phyloP scores from a whole-genome alignment of 2,329 filamentous ascomycete species.

The Paraphoma chrysanthemicola region DNA sequence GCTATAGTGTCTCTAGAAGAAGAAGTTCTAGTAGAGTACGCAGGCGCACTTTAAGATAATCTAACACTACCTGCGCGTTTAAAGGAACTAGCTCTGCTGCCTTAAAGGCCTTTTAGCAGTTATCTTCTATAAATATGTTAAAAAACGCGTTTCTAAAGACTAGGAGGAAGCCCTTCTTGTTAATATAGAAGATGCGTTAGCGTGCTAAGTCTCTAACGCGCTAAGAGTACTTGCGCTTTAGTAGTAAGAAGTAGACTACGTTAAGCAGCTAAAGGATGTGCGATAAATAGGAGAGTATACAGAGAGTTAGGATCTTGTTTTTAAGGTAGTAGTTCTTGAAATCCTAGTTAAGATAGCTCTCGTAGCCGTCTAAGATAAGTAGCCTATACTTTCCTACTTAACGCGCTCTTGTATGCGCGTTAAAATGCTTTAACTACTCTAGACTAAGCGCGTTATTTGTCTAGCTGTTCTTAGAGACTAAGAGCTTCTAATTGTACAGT shows the following conservation, averaged over 20 bases:
- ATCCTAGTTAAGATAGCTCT: no score
- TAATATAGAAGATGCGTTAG: conserved; percentile 41
- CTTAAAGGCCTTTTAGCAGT: conserved; percentile 34
- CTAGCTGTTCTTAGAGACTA: conserved; percentile 15
- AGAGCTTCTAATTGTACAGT: conserved; percentile 14
- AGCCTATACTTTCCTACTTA: conserved; percentile 12
- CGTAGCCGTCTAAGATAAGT: no score
- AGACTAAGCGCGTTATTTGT: conserved; percentile 18
- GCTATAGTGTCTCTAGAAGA: conserved; percentile 28
- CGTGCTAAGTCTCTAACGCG: conserved; percentile 31
- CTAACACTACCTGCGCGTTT: no score
- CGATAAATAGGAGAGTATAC: no score
- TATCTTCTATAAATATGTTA: conserved; percentile 30
- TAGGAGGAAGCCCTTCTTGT: conserved; percentile 23
- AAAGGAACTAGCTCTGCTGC: no score
- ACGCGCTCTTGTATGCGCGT: conserved; percentile 13
- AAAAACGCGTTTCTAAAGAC: conserved; percentile 26
- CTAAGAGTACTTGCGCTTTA: conserved; percentile 33
- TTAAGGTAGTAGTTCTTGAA: no score
- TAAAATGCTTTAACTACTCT: conserved; percentile 23
- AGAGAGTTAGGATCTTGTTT: no score
- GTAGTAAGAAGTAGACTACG: conserved; percentile 21
- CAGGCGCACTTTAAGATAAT: no score
- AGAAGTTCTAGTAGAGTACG: conserved; percentile 32
- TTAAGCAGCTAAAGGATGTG: conserved; percentile 24